phyloP scores from a whole-genome alignment of 2,329 filamentous ascomycete species.

The Aaosphaeria arxii region DNA sequence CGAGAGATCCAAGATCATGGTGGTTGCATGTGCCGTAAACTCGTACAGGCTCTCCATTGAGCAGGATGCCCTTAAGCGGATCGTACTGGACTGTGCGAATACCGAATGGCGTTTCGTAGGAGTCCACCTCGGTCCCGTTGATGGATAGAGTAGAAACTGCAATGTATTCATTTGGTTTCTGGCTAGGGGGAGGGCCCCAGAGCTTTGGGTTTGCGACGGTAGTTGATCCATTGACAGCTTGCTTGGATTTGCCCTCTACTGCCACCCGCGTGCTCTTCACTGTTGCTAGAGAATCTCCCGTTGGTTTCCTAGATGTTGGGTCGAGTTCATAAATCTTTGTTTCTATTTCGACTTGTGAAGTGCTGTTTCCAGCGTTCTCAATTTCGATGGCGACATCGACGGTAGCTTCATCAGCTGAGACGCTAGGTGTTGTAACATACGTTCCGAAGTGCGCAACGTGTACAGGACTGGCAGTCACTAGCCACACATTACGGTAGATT shows the following conservation, averaged over 20 bases:
- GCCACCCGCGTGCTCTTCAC: slow-evolving; percentile 30
- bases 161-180: slow-evolving; percentile 48
- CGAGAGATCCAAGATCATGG: slow-evolving; percentile 51
- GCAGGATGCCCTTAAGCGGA: slow-evolving; percentile 39
- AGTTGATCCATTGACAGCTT: slow-evolving; percentile 32
- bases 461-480: slow-evolving; percentile 45
- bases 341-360: slow-evolving; percentile 22
- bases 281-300: slow-evolving; percentile 25
- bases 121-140: slow-evolving; percentile 32
- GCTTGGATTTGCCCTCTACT: slow-evolving; percentile 25
- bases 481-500: slow-evolving; percentile 55
- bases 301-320: slow-evolving; percentile 19
- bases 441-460: slow-evolving; percentile 53
- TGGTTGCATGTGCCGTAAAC: slow-evolving; percentile 52
- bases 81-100: slow-evolving; percentile 44
- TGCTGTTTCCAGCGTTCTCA: slow-evolving; percentile 42
- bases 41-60: slow-evolving; percentile 47
- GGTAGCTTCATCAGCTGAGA: slow-evolving; percentile 46
- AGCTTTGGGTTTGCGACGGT: slow-evolving; percentile 42
- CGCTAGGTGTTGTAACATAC: slow-evolving; percentile 44
- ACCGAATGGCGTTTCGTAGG: slow-evolving; percentile 51
- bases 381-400: slow-evolving; percentile 46
- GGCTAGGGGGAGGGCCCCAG: slow-evolving; percentile 49
- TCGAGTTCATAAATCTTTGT: slow-evolving; percentile 44
- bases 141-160: slow-evolving; percentile 41